These are phyloP conservation scores for Cercospora sp. DNA, from an alignment of 2,329 filamentous ascomycete genomes.

Conservation along the genomic window DNA sequence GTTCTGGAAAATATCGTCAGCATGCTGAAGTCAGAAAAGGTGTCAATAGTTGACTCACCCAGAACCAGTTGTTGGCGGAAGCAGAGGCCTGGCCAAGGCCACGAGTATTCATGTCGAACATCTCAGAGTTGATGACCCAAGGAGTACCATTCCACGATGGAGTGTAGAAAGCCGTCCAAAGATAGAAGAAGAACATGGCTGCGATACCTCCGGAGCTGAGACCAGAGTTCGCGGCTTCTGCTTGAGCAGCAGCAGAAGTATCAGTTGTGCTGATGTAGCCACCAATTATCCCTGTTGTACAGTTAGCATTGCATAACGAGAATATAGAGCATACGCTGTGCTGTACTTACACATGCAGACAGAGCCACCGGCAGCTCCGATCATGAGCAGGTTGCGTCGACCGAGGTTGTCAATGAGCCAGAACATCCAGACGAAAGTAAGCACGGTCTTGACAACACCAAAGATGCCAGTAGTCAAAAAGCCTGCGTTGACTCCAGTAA, in stretches of 20 bases:
- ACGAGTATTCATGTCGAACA: conserved; percentile 70
- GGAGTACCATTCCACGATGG: conserved; percentile 57
- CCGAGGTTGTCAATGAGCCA: conserved; percentile 67
- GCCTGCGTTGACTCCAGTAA: conserved; percentile 59
- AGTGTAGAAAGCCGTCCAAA: conserved; percentile 69
- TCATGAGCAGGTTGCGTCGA: conserved; percentile 64
- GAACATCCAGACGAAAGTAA: conserved; percentile 69
- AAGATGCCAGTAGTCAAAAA: conserved; percentile 74
- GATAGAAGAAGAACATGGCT: conserved; percentile 71
- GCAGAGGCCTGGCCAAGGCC: conserved; percentile 72
- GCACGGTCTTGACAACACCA: conserved; percentile 70
- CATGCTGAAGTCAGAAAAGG: not conserved
- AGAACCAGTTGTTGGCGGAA: conserved; percentile 72
- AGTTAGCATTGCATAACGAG: not conserved
- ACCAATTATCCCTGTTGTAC: conserved; percentile 56
- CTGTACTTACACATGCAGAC: conserved; percentile 55
- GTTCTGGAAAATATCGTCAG: conserved; percentile 58
- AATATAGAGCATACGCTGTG: not conserved
- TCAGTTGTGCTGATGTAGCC: conserved; percentile 53
- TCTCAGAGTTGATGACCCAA: conserved; percentile 73
- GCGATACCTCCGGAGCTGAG: conserved; percentile 56
- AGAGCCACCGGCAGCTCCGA: conserved; percentile 63
- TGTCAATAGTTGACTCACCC: conserved; percentile 28
- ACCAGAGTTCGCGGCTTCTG: conserved; percentile 31
- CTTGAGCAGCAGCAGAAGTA: conserved; percentile 48